phyloP scores from a whole-genome alignment of 495 filamentous ascomycete genomes.

The Delitschia confertaspora region DNA sequence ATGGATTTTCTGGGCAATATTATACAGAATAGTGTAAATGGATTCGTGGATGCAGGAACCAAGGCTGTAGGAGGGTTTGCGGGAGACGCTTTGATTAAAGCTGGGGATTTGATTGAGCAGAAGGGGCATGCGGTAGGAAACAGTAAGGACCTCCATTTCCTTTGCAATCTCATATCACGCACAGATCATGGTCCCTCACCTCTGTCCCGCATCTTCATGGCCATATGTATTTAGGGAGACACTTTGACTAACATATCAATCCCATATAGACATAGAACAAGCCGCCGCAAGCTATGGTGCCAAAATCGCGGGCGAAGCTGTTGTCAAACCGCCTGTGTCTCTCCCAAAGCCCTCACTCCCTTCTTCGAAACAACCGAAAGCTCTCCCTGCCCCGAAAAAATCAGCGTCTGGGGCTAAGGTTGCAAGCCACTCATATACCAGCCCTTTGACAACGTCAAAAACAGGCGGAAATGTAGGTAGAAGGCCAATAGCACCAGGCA shows the following conservation, averaged over 20 bases:
- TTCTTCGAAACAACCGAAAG: constrained; percentile 1
- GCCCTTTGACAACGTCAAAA: not conserved
- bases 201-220: not conserved
- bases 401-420: constrained; percentile 14
- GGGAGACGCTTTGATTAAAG: constrained; percentile 26
- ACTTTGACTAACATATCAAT: not conserved
- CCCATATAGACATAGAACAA: constrained; percentile 15
- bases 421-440: constrained; percentile 15
- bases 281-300: constrained; percentile 18
- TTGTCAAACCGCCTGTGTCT: constrained; percentile 1
- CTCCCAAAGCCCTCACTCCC: not conserved
- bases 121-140: constrained; percentile 17
- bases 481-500: too few relatives aligned
- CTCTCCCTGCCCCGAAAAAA: constrained; percentile 3
- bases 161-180: not conserved
- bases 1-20: constrained; percentile 22
- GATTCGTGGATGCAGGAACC: constrained; percentile 26
- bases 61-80: constrained; percentile 22
- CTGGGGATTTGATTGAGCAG: constrained; percentile 24
- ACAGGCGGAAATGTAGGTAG: constrained; percentile 1
- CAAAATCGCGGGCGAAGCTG: constrained; percentile 13
- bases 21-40: constrained; percentile 23
- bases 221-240: not conserved
- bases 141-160: constrained; percentile 7
- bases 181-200: not conserved